phyloP scores from a whole-genome alignment of 352 stramenopile genomes.

The Pythium myriotylum region DNA sequence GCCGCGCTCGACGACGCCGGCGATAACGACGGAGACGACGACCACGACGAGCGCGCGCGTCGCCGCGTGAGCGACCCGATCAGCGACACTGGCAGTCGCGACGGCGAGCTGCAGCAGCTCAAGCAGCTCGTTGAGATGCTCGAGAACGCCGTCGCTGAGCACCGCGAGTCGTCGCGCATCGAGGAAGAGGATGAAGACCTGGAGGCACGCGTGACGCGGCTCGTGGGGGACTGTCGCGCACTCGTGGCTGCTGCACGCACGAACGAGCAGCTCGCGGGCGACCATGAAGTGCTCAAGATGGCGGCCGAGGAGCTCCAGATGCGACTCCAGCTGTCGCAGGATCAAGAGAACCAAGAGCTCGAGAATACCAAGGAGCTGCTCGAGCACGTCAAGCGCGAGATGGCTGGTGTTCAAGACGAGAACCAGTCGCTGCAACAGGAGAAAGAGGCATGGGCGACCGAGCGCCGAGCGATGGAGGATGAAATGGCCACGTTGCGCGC shows the following conservation, averaged over 20 bases:
- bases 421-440: background rate
- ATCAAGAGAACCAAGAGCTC: slow-evolving; percentile 29
- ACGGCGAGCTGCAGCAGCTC: background rate
- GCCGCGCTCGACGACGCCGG: slow-evolving; percentile 14
- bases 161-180: background rate
- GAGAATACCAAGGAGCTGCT: slow-evolving; percentile 34
- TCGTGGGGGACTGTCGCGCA: slow-evolving; percentile 37
- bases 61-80: slow-evolving; percentile 1
- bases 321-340: slow-evolving; percentile 24
- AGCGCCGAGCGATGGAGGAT: slow-evolving; percentile 14
- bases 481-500: slow-evolving; percentile 23
- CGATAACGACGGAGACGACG: slow-evolving; percentile 9
- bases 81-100: background rate
- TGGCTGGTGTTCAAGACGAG: background rate
- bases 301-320: slow-evolving; percentile 42
- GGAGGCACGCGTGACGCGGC: slow-evolving; percentile 24
- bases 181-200: slow-evolving; percentile 12
- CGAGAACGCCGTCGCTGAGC: slow-evolving; percentile 3
- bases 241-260: slow-evolving; percentile 31
- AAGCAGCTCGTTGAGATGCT: slow-evolving; percentile 9
- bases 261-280: slow-evolving; percentile 30
- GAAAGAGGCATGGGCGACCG: slow-evolving; percentile 4
- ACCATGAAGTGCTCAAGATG: slow-evolving; percentile 48
- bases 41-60: slow-evolving; percentile 6
- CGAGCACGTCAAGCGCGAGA: slow-evolving; percentile 29